phyloP scores from a whole-genome alignment of 768 basidiomycete genomes.

The Termitomyces eurrhizus region DNA sequence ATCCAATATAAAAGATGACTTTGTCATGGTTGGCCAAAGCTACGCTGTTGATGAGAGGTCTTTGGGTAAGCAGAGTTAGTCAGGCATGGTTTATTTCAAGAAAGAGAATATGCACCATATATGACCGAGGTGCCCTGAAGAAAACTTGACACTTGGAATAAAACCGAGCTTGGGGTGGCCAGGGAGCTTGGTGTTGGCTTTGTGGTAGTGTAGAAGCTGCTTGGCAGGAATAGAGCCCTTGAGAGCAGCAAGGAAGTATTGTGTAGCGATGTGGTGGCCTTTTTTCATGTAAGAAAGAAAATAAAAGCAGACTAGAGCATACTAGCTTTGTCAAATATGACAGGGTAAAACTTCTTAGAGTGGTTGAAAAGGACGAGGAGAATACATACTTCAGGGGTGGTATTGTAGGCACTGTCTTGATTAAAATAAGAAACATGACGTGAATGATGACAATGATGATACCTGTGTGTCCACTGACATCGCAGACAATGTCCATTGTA shows the following conservation, averaged over 20 bases:
- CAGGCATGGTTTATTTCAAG: background rate
- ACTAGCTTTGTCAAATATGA: conserved; percentile 84
- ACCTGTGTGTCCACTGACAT: conserved; percentile 84
- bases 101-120: conserved; percentile 54
- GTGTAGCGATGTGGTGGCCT: conserved; percentile 88
- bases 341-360: conserved; percentile 58
- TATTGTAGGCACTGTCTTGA: conserved; percentile 63
- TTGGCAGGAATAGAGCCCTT: conserved; percentile 69
- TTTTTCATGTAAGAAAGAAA: background rate
- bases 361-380: conserved; percentile 69
- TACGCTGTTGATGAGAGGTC: conserved; percentile 80
- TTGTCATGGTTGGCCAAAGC: conserved; percentile 76
- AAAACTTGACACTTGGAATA: conserved; percentile 92
- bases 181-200: conserved; percentile 81
- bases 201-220: conserved; percentile 82
- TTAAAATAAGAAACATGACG: background rate
- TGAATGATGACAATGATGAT: background rate
- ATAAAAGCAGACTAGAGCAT: conserved; percentile 18
- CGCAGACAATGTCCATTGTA: conserved; percentile 78
- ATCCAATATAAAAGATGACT: conserved; percentile 78
- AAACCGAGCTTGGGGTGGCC: conserved; percentile 88
- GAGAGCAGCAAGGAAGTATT: conserved; percentile 79
- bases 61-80: conserved; percentile 12
- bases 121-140: conserved; percentile 86
- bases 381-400: conserved; percentile 82